Evolutionary conservation across 2,329 filamentous ascomycete genomes (phyloP).

Genomic region (Alternaria solani): DNA sequence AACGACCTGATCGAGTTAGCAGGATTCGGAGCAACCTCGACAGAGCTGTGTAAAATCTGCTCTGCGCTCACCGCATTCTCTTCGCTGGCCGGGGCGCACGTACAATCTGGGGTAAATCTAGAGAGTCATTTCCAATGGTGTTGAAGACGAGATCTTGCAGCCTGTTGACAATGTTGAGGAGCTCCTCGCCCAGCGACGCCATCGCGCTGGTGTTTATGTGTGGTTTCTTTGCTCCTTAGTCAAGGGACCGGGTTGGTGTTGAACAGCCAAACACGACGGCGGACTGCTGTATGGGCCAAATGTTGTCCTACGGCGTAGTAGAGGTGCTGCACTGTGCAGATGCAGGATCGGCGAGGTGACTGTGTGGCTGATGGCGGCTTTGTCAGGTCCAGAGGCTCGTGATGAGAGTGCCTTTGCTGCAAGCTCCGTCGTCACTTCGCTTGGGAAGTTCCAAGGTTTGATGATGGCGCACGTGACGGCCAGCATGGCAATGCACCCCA

Average conservation of each 20-base stretch:
- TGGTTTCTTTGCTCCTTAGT: slow-evolving; percentile 29
- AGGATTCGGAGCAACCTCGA: background rate
- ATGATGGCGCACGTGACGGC: slow-evolving; percentile 20
- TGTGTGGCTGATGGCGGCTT: slow-evolving; percentile 20
- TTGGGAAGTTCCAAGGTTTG: slow-evolving; percentile 28
- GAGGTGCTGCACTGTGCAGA: slow-evolving; percentile 15
- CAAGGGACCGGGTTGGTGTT: slow-evolving; percentile 32
- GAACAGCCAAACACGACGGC: slow-evolving; percentile 37
- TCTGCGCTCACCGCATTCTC: slow-evolving; percentile 22
- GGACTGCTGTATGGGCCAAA: slow-evolving; percentile 12
- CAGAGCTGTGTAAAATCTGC: slow-evolving; percentile 14
- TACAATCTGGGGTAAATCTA: slow-evolving; percentile 98
- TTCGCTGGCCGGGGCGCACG: slow-evolving; percentile 61
- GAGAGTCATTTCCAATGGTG: slow-evolving; percentile 97
- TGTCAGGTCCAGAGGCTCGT: slow-evolving; percentile 33
- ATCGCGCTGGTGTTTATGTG: slow-evolving; percentile 60
- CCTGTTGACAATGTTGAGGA: slow-evolving; percentile 96
- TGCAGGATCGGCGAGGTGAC: slow-evolving; percentile 11
- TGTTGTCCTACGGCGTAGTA: slow-evolving; percentile 13
- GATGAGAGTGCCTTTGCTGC: slow-evolving; percentile 29
- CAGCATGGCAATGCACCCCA: slow-evolving; percentile 17
- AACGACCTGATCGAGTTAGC: slow-evolving; percentile 74
- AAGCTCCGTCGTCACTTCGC: slow-evolving; percentile 39
- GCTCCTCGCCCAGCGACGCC: slow-evolving; percentile 94
- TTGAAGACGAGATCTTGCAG: slow-evolving; percentile 99